Base-by-base conservation (phyloP, 805 yeast species). In the Schwanniomyces sp. region DNA sequence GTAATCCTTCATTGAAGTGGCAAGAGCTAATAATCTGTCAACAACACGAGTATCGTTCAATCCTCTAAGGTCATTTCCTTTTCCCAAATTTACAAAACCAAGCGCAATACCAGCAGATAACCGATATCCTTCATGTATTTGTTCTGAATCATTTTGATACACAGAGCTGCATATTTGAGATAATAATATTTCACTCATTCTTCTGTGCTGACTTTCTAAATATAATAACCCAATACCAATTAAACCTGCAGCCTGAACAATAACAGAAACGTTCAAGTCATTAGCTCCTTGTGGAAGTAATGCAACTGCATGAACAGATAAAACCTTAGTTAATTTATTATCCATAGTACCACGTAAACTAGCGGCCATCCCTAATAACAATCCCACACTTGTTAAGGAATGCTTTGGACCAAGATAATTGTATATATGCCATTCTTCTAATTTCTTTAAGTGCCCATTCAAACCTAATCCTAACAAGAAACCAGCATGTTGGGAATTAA, bases 401-500 rank as follows among this genome's bases (percentile, higher is more conserved):
- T 88, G 90, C 54, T 94, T 91, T 0, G 96, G 96, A 0, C 96
- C 96, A 45, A 94, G 69, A 55, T 90, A 91, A 59, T 92, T 91
- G 63, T 90, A 94, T 27, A 92, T 87, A 61, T 91, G 97, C 97
- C 98, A 94, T 63, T 94, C 97, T 58, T 92, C 98, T 24, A 94
- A 68, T 37, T 77, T 75, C 47, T 79, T 82, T 56, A 94, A 68
- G 61, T 91, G 96, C 0, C 98, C 98, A 66, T 89, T 89, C 27
- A 94, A 69, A 0, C 99, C 99, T 24, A 94, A 71, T 0, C 97
- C 99, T 16, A 90, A 67, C n/a, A 94, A 66, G 55, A 94, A 91
- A 0, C 99, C 99, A 18, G 97, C 97, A 70, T 91, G 97, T 51
- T 88, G 91, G 0, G 96, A 79, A 54, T 81, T 83, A 28, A 87